Percentiles rank a stretch among this genome's conserved stretches.
phyloP scores from a whole-genome alignment of 108 stramenopile genomes.

The Cyclotella kingstonii region DNA sequence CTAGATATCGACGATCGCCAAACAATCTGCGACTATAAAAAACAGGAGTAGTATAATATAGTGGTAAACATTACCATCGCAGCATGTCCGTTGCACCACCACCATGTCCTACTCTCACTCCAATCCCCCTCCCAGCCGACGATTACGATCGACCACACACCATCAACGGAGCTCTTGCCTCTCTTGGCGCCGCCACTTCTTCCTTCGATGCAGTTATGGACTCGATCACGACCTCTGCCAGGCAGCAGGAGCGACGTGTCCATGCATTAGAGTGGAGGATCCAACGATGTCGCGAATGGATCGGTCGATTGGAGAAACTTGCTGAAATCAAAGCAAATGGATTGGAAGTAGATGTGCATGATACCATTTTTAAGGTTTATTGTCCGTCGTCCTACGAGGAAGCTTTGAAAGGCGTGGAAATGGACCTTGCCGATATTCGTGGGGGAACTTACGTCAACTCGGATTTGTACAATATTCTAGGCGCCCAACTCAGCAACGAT shows the following conservation, averaged over 20 bases:
- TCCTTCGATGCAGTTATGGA: constrained; percentile 46
- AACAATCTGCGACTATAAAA: too few species aligned
- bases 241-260: constrained; percentile 19
- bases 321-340: constrained; percentile 3
- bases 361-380: constrained; percentile 11
- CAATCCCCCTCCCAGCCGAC: constrained; percentile 45
- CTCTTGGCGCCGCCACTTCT: constrained; percentile 30
- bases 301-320: constrained; percentile 26
- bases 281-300: constrained; percentile 13
- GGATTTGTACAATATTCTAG: too few species aligned
- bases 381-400: constrained; percentile 32
- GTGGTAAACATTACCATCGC: too few species aligned
- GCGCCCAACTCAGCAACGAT: too few species aligned
- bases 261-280: constrained; percentile 8
- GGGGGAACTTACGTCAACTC: neutral
- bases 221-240: constrained; percentile 5
- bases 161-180: constrained; percentile 25
- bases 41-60: too few species aligned
- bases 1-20: too few species aligned
- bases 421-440: constrained; percentile 7
- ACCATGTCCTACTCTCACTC: constrained; percentile 6
- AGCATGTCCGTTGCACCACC: neutral
- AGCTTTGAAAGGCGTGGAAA: constrained; percentile 28
- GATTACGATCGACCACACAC: constrained; percentile 43
- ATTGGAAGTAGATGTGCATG: constrained; percentile 8